These are phyloP conservation scores for Neurospora sp. DNA, from an alignment of 495 filamentous ascomycete genomes.

Conservation along the genomic window DNA sequence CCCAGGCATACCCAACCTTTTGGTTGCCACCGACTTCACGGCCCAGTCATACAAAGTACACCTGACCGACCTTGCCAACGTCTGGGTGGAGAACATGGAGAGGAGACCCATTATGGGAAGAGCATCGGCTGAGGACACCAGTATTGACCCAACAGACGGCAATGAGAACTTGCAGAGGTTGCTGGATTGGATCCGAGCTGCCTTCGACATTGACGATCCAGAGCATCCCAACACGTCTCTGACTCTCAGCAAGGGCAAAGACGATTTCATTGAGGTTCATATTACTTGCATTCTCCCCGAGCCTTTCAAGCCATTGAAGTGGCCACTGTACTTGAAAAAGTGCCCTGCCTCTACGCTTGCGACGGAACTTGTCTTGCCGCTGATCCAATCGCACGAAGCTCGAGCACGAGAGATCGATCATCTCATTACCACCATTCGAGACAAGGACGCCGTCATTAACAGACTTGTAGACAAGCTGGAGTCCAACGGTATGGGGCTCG, in stretches of 20 bases:
- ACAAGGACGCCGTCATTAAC: slow-evolving; percentile 71
- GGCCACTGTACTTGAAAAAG: slow-evolving; percentile 52
- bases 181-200: slow-evolving; percentile 58
- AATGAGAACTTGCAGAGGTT: slow-evolving; percentile 60
- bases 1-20: slow-evolving; percentile 29
- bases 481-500: slow-evolving; percentile 53
- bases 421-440: slow-evolving; percentile 49
- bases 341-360: slow-evolving; percentile 44
- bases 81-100: slow-evolving; percentile 73
- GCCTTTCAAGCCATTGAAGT: slow-evolving; percentile 57
- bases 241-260: slow-evolving; percentile 19
- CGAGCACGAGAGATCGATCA: slow-evolving; percentile 40
- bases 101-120: slow-evolving; percentile 52
- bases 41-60: slow-evolving; percentile 56
- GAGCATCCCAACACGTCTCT: slow-evolving; percentile 30
- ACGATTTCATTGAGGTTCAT: slow-evolving; percentile 42
- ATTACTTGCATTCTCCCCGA: slow-evolving; percentile 54
- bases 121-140: slow-evolving; percentile 55
- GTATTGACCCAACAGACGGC: slow-evolving; percentile 80
- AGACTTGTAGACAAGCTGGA: slow-evolving; percentile 74
- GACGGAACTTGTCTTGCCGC: slow-evolving; percentile 56
- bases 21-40: slow-evolving; percentile 30
- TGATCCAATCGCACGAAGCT: slow-evolving; percentile 48
- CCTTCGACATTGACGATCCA: slow-evolving; percentile 35
- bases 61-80: slow-evolving; percentile 70